These are phyloP conservation scores for Chrysoporthe austroafricana DNA, from an alignment of 2,329 filamentous ascomycete species.

Conservation along the genomic window DNA sequence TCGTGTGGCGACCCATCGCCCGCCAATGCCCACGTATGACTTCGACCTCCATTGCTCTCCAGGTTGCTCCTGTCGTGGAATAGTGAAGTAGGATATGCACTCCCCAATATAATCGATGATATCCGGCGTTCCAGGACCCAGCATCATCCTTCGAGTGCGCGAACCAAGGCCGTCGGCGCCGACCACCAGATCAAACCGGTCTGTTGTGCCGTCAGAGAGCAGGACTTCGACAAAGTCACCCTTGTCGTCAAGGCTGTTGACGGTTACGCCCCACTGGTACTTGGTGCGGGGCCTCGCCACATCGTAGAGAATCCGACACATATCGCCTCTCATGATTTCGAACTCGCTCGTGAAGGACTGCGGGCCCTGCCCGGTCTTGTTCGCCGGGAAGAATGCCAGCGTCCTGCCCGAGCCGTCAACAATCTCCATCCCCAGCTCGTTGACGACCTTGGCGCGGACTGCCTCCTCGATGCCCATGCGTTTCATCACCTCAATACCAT, in stretches of 20 bases:
- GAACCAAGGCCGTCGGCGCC: slow-evolving; percentile 59
- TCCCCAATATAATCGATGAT: slow-evolving; percentile 13
- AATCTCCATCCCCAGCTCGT: slow-evolving; percentile 41
- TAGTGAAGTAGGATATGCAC: slow-evolving; percentile 32
- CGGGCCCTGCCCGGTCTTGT: slow-evolving; percentile 44
- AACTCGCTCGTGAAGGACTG: slow-evolving; percentile 57
- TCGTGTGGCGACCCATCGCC: slow-evolving; percentile 43
- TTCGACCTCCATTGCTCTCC: slow-evolving; percentile 8
- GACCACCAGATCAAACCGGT: slow-evolving; percentile 54
- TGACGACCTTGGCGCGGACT: slow-evolving; percentile 21
- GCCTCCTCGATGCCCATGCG: slow-evolving; percentile 54
- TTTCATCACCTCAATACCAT: slow-evolving; percentile 53
- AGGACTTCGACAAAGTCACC: slow-evolving; percentile 33
- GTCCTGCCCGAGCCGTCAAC: slow-evolving; percentile 43
- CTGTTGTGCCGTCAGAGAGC: slow-evolving; percentile 48
- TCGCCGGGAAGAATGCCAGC: slow-evolving; percentile 46
- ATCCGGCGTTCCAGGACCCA: slow-evolving; percentile 33
- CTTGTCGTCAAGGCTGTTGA: slow-evolving; percentile 37
- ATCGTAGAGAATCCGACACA: slow-evolving; percentile 54
- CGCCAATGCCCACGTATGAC: slow-evolving; percentile 37
- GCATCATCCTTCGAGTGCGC: slow-evolving; percentile 48
- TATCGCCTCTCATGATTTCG: slow-evolving; percentile 62
- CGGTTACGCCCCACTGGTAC: slow-evolving; percentile 35
- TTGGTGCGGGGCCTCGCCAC: slow-evolving; percentile 32
- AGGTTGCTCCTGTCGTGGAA: slow-evolving; percentile 16